Percentiles rank a stretch among this genome's conserved stretches.
These are phyloP conservation scores for Sporothrix pseudoabietina DNA, from an alignment of 2,329 filamentous ascomycete genomes.

Conservation along the genomic window DNA sequence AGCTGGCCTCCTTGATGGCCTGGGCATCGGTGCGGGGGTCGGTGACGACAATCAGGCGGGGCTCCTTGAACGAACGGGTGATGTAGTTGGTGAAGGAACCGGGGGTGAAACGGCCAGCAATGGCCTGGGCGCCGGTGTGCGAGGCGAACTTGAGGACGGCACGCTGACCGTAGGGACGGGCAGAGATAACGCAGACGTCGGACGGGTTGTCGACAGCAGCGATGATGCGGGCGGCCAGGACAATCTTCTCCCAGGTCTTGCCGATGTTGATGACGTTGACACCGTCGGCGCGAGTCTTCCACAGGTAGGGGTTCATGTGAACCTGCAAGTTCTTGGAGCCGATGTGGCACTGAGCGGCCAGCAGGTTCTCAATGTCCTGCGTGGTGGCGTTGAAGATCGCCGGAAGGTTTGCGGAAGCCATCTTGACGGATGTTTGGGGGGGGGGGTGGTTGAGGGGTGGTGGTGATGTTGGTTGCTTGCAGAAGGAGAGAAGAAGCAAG, in stretches of 20 bases:
- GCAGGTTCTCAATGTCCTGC: constrained; percentile 99
- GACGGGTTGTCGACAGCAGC: constrained; percentile 98
- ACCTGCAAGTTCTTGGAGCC: constrained; percentile 99
- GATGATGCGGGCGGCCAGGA: constrained; percentile 97
- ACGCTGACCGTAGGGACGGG: constrained; percentile 98
- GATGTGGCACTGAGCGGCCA: constrained; percentile 93
- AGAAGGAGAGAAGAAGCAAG: constrained; percentile 10
- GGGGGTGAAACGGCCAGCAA: constrained; percentile 99
- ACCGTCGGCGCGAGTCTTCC: constrained; percentile 98
- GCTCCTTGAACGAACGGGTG: constrained; percentile 99
- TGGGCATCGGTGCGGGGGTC: constrained; percentile 99
- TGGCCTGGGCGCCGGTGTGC: constrained; percentile 96
- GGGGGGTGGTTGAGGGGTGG: constrained; percentile 23
- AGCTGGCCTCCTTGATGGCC: constrained; percentile 99
- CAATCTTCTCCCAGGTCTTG: constrained; percentile 99
- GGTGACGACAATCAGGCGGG: constrained; percentile 98
- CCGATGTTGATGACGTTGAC: constrained; percentile 99
- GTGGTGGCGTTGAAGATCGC: constrained; percentile 94
- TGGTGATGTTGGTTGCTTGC: constrained; percentile 34
- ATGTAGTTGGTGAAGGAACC: constrained; percentile 99
- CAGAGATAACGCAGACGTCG: constrained; percentile 98
- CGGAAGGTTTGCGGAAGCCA: constrained; percentile 94
- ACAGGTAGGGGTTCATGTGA: constrained; percentile 91
- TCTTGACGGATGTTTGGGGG: constrained; percentile 60
- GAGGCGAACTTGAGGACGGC: constrained; percentile 99